Evolutionary conservation across 352 stramenopile species (phyloP), one percentile per base, ranked within the genome.

Genomic region (Globisporangium abappressorium): DNA sequence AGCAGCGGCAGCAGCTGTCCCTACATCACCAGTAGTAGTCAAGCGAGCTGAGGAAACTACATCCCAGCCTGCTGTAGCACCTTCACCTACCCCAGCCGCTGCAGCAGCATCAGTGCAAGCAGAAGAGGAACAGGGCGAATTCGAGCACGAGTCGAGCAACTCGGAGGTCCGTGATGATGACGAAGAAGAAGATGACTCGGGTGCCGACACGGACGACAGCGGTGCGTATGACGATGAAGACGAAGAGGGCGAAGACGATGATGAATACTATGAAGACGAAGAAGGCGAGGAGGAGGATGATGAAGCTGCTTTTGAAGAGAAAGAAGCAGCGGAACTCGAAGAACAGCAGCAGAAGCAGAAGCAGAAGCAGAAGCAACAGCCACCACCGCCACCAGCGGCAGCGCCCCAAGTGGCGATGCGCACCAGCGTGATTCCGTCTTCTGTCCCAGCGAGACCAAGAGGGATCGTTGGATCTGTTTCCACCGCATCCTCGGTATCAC

Each of bases 241-340:
- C n/a, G 69, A 54, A 22, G 57, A 43, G 46, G 51, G 57, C 33
- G 77, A 79, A 26, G 70, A 80, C 34, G 65, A 81, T 11, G 57
- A 74, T 14, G 73, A 51, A 11, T 57, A 58, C 7, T 54, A 68
- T 14, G 61, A 70, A 15, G 79, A 70, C 0, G 72, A 78, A 4
- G 75, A 74, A 5, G 58, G 73, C 8, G 70, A 53, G 1, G 57
- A 62, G 18, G 51, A 59, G n/a, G 53, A 61, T 0, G 62, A 65
- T n/a, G 56, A 61, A n/a, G 41, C 20, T n/a, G 58, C 57, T 3
- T 38, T 67, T 55, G 41, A 62, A 11, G 62, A 61, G 34, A 61
- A 59, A 38, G 38, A 28, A 51, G 14, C 36, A 20, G 41, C 54
- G 5, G 8, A 49, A 7, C 30, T 30, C n/a, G 26, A 59, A 26